Conservation (phyloP, 345 rosid species). For the Cardamine resedifolia region DNA sequence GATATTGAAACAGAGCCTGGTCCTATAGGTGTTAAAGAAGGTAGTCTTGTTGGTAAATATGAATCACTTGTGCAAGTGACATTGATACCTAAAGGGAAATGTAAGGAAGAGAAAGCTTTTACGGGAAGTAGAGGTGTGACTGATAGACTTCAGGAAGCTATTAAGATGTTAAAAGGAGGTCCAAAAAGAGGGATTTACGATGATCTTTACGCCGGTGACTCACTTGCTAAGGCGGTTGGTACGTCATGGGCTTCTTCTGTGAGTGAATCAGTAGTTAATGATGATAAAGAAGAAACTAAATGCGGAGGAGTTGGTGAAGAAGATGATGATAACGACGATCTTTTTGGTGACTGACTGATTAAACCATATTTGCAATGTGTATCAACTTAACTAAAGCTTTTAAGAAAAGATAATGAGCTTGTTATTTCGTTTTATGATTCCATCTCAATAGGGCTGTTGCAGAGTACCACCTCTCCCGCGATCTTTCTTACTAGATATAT, state of each 20-base stretch:
- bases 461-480: conserved; percentile 53
- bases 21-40: conserved; percentile 90
- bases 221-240: conserved; percentile 69
- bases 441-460: conserved; percentile 49
- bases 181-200: conserved; percentile 51
- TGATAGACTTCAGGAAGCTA: too few species aligned
- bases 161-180: too few species aligned
- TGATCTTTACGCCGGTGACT: conserved; percentile 79
- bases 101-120: too few species aligned
- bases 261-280: conserved; percentile 34
- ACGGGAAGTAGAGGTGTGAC: too few species aligned
- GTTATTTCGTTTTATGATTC: not conserved
- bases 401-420: not conserved
- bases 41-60: conserved; percentile 92
- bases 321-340: conserved; percentile 68
- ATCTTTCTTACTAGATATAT: conserved; percentile 57
- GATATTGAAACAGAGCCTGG: conserved; percentile 97
- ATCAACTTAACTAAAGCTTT: not conserved
- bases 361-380: too few species aligned
- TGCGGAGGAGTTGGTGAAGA: conserved; percentile 32
- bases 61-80: conserved; percentile 73
- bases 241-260: conserved; percentile 81
- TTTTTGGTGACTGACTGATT: conserved; percentile 71
- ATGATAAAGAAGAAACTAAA: conserved; percentile 36
- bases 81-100: too few species aligned